A percentile compares a stretch with the other conserved stretches of the same genome.
Evolutionary conservation across 1,139 yeast species (phyloP).

Genomic region (Lodderomyces pseudojiufengensis): DNA sequence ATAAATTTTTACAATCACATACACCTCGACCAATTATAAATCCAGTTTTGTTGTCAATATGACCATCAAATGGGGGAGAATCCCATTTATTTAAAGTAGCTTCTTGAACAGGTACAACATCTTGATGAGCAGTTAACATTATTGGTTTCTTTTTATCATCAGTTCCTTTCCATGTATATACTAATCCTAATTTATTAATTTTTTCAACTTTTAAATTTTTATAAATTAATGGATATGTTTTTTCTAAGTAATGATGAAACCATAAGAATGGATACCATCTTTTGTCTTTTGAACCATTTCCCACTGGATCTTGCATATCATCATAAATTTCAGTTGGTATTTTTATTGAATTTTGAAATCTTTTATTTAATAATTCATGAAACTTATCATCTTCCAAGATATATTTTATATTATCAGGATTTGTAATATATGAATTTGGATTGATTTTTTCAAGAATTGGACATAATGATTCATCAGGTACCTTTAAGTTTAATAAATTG

Average conservation of each 20-base stretch:
- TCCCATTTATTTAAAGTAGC: constrained; percentile 41
- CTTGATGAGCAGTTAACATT: constrained; percentile 46
- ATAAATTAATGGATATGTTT: constrained; percentile 34
- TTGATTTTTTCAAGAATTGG: constrained; percentile 33
- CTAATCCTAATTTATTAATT: constrained; percentile 31
- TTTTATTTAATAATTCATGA: constrained; percentile 36
- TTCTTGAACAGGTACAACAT: constrained; percentile 47
- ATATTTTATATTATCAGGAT: constrained; percentile 21
- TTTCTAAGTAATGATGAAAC: constrained; percentile 28
- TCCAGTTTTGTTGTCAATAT: constrained; percentile 31
- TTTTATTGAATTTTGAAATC: constrained; percentile 52
- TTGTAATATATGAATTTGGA: constrained; percentile 22
- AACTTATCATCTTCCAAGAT: constrained; percentile 37
- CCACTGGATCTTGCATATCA: constrained; percentile 28
- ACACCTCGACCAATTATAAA: constrained; percentile 45
- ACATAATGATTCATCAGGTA: constrained; percentile 15
- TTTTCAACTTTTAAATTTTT: constrained; percentile 27
- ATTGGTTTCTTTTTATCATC: constrained; percentile 31
- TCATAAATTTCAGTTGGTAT: constrained; percentile 65
- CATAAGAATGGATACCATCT: constrained; percentile 29
- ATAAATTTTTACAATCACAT: constrained; percentile 44
- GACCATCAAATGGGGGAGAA: constrained; percentile 41
- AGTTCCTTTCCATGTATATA: constrained; percentile 37
- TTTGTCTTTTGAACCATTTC: constrained; percentile 26
- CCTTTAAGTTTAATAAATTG: no score